Base-by-base conservation (phyloP, 2,329 filamentous ascomycete genomes). In the Xylariales sp. region DNA sequence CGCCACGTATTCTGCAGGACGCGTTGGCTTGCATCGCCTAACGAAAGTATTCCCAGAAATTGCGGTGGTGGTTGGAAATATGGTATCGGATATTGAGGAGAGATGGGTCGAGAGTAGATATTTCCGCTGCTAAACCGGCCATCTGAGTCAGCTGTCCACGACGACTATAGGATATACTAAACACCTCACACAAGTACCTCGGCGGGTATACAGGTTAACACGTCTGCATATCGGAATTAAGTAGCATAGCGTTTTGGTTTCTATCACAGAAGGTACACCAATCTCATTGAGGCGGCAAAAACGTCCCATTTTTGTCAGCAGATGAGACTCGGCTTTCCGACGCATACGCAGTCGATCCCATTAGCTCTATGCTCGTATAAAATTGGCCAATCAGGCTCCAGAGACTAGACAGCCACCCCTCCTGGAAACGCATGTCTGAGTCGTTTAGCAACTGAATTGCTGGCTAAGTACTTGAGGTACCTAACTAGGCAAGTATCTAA, bases 81-180 rank as follows among this genome's bases (percentile, higher is more conserved):
- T 97, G 75, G 89, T 94, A 34, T 88, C 91, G 63, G 93, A 97
- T 73, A 88, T 91, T 69, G 93, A 97, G 80, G 89, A 91, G 72
- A 87, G 94, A 70, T 98, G 94, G 94, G 89, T 97, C 54, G 95
- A 97, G 83, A 90, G 89, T 78, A 89, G 90, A 75, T 98, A 97
- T 80, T 91, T 97, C 78, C 90, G 94, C n/a, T 97, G 94, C 80
- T 97, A 72, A 82, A 23, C 23, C 23, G 23, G 23, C 45, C 49
- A 6, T 28, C 45, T 28, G 46, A 54, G 49, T 43, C 59, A 50
- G 46, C 41, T 23, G 28, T 54, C 36, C 18, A 50, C 18, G 10
- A 28, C 32, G 9, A 57, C n/a, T 52, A 53, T 65, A 58, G 55
- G 12, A 60, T 8, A 53, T n/a, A 59, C 54, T 48, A 59, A 49